Conservation (phyloP, 305 asterid species). For the Withania somnifera region DNA sequence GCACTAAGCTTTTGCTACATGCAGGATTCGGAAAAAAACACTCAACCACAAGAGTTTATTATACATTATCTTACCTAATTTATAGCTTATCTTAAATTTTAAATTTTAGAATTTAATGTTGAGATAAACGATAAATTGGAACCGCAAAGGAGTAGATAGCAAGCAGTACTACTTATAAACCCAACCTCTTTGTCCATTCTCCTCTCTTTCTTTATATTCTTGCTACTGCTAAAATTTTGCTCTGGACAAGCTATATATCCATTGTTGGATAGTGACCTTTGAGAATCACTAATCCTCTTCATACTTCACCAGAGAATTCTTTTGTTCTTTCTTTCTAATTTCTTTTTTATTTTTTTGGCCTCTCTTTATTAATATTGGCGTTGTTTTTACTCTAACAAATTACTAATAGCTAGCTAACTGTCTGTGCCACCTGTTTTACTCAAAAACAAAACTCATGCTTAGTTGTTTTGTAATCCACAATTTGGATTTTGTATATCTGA, state of each 20-base stretch:
- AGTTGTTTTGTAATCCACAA: slow-evolving; percentile 12
- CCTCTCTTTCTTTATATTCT: slow-evolving; percentile 15
- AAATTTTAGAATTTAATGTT: neutral
- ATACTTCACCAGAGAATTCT: slow-evolving; percentile 16
- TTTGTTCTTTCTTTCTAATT: neutral
- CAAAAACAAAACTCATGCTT: neutral
- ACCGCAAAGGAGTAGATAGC: neutral
- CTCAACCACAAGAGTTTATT: no score
- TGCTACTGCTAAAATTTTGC: slow-evolving; percentile 6
- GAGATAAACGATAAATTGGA: neutral
- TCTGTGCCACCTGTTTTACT: slow-evolving; percentile 22
- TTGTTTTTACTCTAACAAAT: neutral
- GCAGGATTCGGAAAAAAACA: no score
- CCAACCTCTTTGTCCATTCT: slow-evolving; percentile 1
- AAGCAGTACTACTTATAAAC: neutral
- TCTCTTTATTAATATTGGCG: neutral
- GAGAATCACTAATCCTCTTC: slow-evolving; percentile 20
- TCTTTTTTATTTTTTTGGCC: neutral
- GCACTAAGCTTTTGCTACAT: no score
- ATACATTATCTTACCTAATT: no score
- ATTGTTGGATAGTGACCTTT: slow-evolving; percentile 29
- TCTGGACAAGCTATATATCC: slow-evolving; percentile 17
- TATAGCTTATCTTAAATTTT: neutral
- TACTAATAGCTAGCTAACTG: neutral
- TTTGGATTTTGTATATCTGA: slow-evolving; percentile 18